Conservation (phyloP, 805 yeast genomes). For the Limtongia smithiae region DNA sequence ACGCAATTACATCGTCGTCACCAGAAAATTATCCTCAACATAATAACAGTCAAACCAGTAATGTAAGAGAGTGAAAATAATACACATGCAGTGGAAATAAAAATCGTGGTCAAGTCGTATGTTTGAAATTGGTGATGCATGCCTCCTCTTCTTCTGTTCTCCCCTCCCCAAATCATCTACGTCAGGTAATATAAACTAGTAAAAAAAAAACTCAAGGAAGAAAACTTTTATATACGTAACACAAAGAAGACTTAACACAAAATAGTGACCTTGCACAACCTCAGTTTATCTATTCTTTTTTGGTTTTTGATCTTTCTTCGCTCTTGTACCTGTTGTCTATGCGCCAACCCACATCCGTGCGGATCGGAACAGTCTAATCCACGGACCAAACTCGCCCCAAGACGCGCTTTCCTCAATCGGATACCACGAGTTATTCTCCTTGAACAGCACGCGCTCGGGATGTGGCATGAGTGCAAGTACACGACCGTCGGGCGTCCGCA, state of each 20-base stretch:
- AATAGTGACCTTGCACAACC: neutral
- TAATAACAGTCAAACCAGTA: no score
- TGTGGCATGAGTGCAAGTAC: slow-evolving; percentile 99
- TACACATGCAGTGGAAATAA: no score
- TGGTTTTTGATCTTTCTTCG: neutral
- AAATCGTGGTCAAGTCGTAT: no score
- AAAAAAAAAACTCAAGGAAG: no score
- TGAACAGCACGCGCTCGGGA: slow-evolving; percentile 89
- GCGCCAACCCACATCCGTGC: slow-evolving; percentile 85
- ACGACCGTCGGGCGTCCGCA: slow-evolving; percentile 85
- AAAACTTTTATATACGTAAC: neutral
- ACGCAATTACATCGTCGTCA: no score
- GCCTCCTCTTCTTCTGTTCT: no score
- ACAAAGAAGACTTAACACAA: neutral
- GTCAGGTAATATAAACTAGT: no score
- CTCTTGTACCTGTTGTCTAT: slow-evolving; percentile 18
- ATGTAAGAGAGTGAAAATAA: no score
- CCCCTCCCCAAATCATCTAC: no score
- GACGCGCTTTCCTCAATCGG: slow-evolving; percentile 54
- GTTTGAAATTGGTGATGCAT: no score
- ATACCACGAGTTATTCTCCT: slow-evolving; percentile 88
- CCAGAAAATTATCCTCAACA: no score
- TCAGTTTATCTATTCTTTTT: neutral
- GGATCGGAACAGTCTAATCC: slow-evolving; percentile 88
- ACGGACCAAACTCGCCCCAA: slow-evolving; percentile 88